These are phyloP conservation scores for Dothidotthia symphoricarpi DNA, from an alignment of 2,329 filamentous ascomycete species.

Conservation along the genomic window DNA sequence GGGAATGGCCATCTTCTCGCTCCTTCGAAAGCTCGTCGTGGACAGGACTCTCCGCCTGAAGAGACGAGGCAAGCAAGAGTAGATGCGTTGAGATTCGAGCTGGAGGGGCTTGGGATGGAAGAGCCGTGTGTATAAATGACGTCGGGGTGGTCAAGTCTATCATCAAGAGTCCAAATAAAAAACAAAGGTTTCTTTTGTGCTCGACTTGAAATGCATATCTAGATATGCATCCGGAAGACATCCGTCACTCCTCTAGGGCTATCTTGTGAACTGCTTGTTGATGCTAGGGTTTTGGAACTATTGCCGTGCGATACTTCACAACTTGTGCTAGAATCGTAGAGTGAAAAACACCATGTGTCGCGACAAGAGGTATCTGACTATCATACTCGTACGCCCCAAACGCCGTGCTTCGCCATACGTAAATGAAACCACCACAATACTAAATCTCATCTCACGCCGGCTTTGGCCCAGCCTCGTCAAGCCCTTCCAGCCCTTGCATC, in stretches of 20 bases:
- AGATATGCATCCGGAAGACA: background rate
- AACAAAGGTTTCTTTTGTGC: constrained; percentile 28
- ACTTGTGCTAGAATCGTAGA: background rate
- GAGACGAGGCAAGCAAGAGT: constrained; percentile 56
- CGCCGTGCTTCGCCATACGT: constrained; percentile 15
- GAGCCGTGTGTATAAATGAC: constrained; percentile 28
- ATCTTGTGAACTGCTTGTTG: too few species aligned
- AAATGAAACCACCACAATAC: background rate
- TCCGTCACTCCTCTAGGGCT: too few species aligned
- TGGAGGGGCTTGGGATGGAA: constrained; percentile 8
- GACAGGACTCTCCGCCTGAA: constrained; percentile 91
- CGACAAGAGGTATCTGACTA: constrained; percentile 5
- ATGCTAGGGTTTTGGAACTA: too few species aligned
- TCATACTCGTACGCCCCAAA: constrained; percentile 18
- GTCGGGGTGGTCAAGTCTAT: constrained; percentile 8
- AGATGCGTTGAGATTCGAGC: constrained; percentile 10
- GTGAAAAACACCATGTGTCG: background rate
- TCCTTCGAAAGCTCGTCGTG: constrained; percentile 74
- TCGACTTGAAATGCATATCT: background rate
- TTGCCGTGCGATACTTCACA: background rate
- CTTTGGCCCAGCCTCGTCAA: constrained; percentile 92
- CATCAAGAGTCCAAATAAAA: constrained; percentile 21
- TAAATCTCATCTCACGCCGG: constrained; percentile 54
- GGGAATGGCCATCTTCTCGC: constrained; percentile 76
- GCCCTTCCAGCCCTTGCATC: constrained; percentile 91